Evolutionary conservation across 2,329 filamentous ascomycete genomes (phyloP).

Genomic region (Echinosphaeria canescens): DNA sequence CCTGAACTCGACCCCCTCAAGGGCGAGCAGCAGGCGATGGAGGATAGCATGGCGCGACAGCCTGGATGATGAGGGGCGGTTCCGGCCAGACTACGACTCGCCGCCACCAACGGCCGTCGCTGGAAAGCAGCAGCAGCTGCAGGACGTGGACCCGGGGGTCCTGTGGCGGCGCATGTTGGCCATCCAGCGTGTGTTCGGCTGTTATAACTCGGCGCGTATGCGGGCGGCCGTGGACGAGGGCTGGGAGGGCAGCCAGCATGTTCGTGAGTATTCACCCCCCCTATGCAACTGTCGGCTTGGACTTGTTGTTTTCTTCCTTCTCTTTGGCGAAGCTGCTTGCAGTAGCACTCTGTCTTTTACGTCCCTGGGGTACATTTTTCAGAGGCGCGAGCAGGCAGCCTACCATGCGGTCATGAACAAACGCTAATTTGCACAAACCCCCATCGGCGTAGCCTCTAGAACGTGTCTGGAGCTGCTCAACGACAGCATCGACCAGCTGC

Average conservation of each 20-base stretch:
- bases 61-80: too few relatives aligned
- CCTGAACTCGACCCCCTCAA: not conserved
- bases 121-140: too few relatives aligned
- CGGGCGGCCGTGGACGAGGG: conserved; percentile 16
- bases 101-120: not conserved
- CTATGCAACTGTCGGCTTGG: not conserved
- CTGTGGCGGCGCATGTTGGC: conserved; percentile 20
- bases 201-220: conserved; percentile 21
- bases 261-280: conserved; percentile 11
- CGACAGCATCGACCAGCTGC: conserved; percentile 9
- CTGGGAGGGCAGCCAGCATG: conserved; percentile 10
- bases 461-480: conserved; percentile 11
- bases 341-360: too few relatives aligned
- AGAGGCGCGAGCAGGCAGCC: too few relatives aligned
- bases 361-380: too few relatives aligned
- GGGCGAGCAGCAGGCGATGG: conserved; percentile 2
- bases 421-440: too few relatives aligned
- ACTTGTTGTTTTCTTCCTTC: too few relatives aligned
- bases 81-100: too few relatives aligned
- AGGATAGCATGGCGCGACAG: too few relatives aligned
- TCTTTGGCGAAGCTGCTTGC: too few relatives aligned
- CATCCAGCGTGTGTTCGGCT: conserved; percentile 16
- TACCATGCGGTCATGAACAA: too few relatives aligned
- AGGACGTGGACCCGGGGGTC: conserved; percentile 11
- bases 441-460: too few relatives aligned